Base-by-base conservation (phyloP, 1,284 basidiomycete species). In the Ustilago loliicola region DNA sequence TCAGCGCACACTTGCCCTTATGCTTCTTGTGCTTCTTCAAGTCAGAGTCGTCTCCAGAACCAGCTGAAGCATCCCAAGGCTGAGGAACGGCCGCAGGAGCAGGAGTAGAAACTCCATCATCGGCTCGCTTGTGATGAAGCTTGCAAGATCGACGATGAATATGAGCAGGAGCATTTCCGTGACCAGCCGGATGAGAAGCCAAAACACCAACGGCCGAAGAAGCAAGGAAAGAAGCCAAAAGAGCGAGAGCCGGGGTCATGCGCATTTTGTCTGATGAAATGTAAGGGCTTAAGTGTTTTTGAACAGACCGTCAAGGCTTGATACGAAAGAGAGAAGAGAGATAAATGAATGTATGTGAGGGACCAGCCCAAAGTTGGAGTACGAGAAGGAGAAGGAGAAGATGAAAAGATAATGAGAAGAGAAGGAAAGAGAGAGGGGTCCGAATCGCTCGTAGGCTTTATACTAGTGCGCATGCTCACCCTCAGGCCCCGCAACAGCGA, bases 1-100 rank as follows among this genome's bases (percentile, higher is more conserved):
- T 65, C 27, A 50, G 10, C 2, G 57, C 48, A 29, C 66, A 67
- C 23, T 61, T 65, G 11, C 59, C 58, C 61, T 67, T 72, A 29
- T 32, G 19, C 59, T 66, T 73, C 65, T 63, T 68, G 32, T 51
- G 61, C 65, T 61, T 68, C 57, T 68, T 64, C 19, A 21, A 21
- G 19, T 34, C 29, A 38, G 29, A 30, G 42, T 19, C 23, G 23
- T 53, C 32, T 36, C 25, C 54, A 42, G 54, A 42, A 40, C 34
- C 54, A 19, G 54, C 54, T 40, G 34, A 6, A 42, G 54, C n/a
- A 9, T 19, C 15, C 54, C 11, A 38, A 19, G 25, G 23, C 36
- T 27, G 38, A 25, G 54, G 21, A 36, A 4, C 36, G 27, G 54
- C 9, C 15, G 40, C 19, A 30, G 38, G 21, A 36, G 21, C 54